Base-by-base conservation (phyloP, 257 asterid species). In the Solanum appendiculatum region DNA sequence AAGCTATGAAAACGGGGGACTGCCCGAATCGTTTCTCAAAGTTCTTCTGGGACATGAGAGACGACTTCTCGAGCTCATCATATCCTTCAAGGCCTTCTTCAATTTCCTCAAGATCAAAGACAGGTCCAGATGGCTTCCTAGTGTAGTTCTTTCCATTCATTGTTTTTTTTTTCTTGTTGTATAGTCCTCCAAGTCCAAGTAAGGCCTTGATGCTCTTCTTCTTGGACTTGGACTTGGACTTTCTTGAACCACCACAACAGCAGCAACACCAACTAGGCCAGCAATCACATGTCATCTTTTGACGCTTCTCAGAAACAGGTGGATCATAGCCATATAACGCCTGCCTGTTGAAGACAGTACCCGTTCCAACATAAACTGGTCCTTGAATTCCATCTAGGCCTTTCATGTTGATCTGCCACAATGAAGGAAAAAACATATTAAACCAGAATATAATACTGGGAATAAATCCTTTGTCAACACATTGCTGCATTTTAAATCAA, bases 1-100 rank as follows among this genome's bases (percentile, higher is more conserved):
- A 95, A 75, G 97, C 86, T 87, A 95, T 93, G 89, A 95, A 93
- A 87, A 95, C 98, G 0, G 97, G 98, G 8, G 98, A 95, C 92
- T 92, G 94, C 12, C 98, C 98, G 82, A 95, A 95, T 82, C 98
- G 90, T 89, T 95, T 94, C 60, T 95, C 98, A 9, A 94, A 94
- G 87, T 92, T 93, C 93, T 93, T 95, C 82, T 94, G 98, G 33
- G 98, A 94, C 98, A 95, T 95, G 91, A 95, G 96, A 12, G 98
- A 94, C 46, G 98, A 94, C 88, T 94, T 95, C 80, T 95, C 98
- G 34, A 94, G 92, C 89, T 95, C 98, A 54, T 94, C 98, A 82
- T 95, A 95, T 80, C 98, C 98, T 89, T 95, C 98, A 39, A 94
- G 91, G 36, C 98, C 98, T 93, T 94, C 98, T 87, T 94, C 98